These are phyloP conservation scores for Tricholoma matsutake DNA, from an alignment of 768 basidiomycete genomes.

Conservation along the genomic window DNA sequence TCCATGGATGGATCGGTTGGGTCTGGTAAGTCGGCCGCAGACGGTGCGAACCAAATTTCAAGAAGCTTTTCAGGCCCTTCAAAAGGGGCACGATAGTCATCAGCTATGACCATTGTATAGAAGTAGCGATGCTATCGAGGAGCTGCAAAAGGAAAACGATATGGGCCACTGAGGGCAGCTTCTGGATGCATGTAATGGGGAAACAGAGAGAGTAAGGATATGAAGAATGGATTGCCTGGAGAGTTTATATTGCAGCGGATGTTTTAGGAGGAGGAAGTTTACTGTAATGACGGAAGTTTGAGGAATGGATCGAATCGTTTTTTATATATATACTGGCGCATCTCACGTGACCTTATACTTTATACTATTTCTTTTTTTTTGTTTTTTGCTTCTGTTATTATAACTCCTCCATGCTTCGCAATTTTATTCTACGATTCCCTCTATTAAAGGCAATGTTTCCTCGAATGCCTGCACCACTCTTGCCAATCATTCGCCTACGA, in stretches of 20 bases:
- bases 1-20: conserved; percentile 29
- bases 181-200: conserved; percentile 44
- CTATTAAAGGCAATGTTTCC: conserved; percentile 44
- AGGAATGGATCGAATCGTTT: neutral
- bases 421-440: conserved; percentile 42
- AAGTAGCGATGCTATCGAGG: conserved; percentile 47
- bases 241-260: neutral
- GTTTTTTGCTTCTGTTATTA: too few species aligned
- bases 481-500: conserved; percentile 41
- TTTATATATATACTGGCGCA: too few species aligned
- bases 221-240: neutral
- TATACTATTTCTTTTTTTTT: too few species aligned
- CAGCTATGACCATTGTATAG: conserved; percentile 27
- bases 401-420: conserved; percentile 31
- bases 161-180: conserved; percentile 21
- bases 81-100: conserved; percentile 55
- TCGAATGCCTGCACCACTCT: conserved; percentile 45
- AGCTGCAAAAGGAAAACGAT: conserved; percentile 37
- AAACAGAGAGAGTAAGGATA: conserved; percentile 11
- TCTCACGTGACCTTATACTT: neutral
- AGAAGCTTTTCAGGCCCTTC: conserved; percentile 95
- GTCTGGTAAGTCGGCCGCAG: conserved; percentile 55
- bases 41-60: conserved; percentile 96
- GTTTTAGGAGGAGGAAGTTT: neutral
- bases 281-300: neutral